A percentile compares a stretch with the other conserved stretches of the same genome.
Conservation (phyloP, 352 stramenopile species). For the Peronosclerospora sorghi region DNA sequence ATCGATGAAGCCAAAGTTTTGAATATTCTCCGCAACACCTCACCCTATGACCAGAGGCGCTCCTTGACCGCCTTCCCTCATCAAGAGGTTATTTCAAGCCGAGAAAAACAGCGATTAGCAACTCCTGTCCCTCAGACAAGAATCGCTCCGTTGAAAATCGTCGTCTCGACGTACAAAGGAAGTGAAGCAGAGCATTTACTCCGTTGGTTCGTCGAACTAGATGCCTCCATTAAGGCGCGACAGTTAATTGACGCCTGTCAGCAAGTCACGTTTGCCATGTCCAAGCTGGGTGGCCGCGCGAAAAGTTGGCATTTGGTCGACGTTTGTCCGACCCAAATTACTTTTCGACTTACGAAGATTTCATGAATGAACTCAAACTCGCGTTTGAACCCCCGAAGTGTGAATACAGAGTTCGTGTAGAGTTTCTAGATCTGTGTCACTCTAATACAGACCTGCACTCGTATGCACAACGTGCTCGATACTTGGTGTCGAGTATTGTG, state of each 20-base stretch:
- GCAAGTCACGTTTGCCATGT: neutral
- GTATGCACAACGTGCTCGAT: neutral
- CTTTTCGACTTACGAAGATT: neutral
- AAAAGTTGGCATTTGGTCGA: neutral
- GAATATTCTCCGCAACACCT: too few species aligned
- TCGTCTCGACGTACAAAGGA: too few species aligned
- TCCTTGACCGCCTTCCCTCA: too few species aligned
- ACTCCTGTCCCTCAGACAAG: too few species aligned
- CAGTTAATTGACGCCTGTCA: neutral
- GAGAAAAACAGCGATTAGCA: too few species aligned
- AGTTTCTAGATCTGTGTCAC: neutral
- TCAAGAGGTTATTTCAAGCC: too few species aligned
- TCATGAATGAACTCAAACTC: neutral
- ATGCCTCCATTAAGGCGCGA: neutral
- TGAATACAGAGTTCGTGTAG: neutral
- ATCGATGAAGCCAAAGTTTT: too few species aligned
- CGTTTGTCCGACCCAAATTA: neutral
- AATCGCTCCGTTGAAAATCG: too few species aligned
- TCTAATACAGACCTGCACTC: neutral
- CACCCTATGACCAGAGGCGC: too few species aligned
- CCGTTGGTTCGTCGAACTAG: too few species aligned
- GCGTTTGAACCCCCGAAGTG: neutral
- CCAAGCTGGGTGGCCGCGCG: neutral
- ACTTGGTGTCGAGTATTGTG: neutral
- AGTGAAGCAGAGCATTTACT: neutral